Base-by-base conservation (phyloP, 2,329 filamentous ascomycete genomes). In the Penicillium capsulatum region DNA sequence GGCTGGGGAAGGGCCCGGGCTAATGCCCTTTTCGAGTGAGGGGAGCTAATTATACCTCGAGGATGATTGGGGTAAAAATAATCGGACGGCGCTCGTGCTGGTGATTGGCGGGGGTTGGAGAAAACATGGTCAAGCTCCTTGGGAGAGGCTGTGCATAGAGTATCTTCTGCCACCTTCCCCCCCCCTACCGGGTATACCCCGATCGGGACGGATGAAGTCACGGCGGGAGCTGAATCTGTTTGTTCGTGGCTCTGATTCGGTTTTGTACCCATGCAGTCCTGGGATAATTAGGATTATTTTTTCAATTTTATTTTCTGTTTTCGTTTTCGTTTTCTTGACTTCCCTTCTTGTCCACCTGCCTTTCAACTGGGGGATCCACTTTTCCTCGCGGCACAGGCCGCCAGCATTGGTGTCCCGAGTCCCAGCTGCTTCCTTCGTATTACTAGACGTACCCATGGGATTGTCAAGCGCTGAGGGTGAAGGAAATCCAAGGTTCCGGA, bases 351-450 rank as follows among this genome's bases (percentile, higher is more conserved):
- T n/a, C 38, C 29, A 41, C 35, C 40, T 38, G 31, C 35, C 30
- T 31, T 41, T 31, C 29, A 35, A 32, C 34, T 31, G 24, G 10
- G 11, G 17, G 39, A 5, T 50, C 47, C 47, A 50, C 45, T 49
- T 41, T 45, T 24, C 19, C 27, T 31, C 35, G 48, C 44, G 50
- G 48, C 38, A 42, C 43, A 51, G 26, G 33, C 46, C 48, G 41
- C 51, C 50, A 48, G 36, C n/a, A 47, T 51, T 42, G 45, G 45
- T 44, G 36, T 39, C 31, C 51, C 45, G 44, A 46, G 35, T 27
- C 17, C 34, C 40, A 30, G 37, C 29, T 27, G 36, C 19, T 10
- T 31, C 13, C 26, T 38, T 37, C 22, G 34, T 30, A 30, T 34
- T 42, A 27, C 29, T 22, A 22, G 2, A 35, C 20, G 19, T 22